Evolutionary conservation across 768 basidiomycete genomes (phyloP).

Genomic region (Trametes elegans): DNA sequence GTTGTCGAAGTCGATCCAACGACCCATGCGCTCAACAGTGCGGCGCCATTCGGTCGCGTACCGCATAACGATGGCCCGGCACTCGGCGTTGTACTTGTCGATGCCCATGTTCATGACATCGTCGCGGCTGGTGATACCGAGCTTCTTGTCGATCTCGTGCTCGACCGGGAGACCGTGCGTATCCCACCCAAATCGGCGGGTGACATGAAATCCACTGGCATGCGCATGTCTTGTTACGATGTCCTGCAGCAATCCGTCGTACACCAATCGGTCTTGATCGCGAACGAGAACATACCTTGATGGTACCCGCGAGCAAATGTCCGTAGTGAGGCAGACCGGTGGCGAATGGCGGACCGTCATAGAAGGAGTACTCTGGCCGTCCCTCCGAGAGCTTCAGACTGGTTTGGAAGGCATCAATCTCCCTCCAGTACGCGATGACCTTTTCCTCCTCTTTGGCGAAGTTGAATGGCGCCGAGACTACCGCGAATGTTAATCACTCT

Average conservation of each 20-base stretch:
- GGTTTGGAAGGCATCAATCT: constrained; percentile 97
- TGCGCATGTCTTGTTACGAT: constrained; percentile 96
- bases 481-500: constrained; percentile 3
- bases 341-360: constrained; percentile 96
- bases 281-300: constrained; percentile 60
- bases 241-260: constrained; percentile 54
- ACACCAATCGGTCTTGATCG: constrained; percentile 9
- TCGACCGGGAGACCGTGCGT: constrained; percentile 98
- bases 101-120: constrained; percentile 97
- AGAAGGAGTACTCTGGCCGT: constrained; percentile 88
- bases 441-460: constrained; percentile 90
- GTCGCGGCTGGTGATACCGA: constrained; percentile 87
- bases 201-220: constrained; percentile 88
- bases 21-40: constrained; percentile 96
- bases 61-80: constrained; percentile 95
- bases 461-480: constrained; percentile 76
- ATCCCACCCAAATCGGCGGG: constrained; percentile 97
- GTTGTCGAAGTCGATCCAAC: constrained; percentile 99
- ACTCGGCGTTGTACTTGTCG: constrained; percentile 96
- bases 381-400: constrained; percentile 91
- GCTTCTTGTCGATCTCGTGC: constrained; percentile 97
- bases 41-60: constrained; percentile 92
- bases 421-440: constrained; percentile 87
- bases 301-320: constrained; percentile 87
- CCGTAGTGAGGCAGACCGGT: constrained; percentile 97